A percentile compares a stretch with the other conserved stretches of the same genome.
These are phyloP conservation scores for Macadamia tetraphylla DNA, from an alignment of 164 flowering plant genomes.

Conservation along the genomic window DNA sequence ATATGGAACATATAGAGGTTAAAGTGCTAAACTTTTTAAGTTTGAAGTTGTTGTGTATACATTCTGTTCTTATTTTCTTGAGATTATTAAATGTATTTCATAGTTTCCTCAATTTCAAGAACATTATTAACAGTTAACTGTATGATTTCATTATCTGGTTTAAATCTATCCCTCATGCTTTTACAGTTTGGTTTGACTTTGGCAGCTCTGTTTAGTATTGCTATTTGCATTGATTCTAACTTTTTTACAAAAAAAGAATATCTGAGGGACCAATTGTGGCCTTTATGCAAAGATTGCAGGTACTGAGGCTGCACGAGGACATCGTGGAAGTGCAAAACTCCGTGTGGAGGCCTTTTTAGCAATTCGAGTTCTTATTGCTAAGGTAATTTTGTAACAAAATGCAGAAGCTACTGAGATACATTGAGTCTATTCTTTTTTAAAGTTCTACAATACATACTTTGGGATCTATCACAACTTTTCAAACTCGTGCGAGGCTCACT, in stretches of 20 bases:
- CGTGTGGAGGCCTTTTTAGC: constrained; percentile 79
- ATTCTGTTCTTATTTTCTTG: no score
- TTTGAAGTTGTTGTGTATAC: no score
- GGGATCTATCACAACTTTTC: no score
- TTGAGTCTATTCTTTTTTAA: neutral
- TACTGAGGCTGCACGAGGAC: constrained; percentile 78
- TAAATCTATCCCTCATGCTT: no score
- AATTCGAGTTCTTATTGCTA: constrained; percentile 73
- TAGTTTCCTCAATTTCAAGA: no score
- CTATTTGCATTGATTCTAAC: neutral
- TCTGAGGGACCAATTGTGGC: constrained; percentile 4
- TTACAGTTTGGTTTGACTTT: no score
- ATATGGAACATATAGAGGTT: no score
- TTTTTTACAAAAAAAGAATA: neutral
- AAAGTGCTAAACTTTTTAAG: no score
- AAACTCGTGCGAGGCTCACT: no score
- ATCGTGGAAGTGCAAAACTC: constrained; percentile 70
- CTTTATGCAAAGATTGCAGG: constrained; percentile 67
- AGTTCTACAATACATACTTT: no score
- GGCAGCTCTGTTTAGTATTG: neutral
- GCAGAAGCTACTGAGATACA: neutral
- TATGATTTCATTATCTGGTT: neutral
- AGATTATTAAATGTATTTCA: no score
- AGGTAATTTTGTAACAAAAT: constrained; percentile 39
- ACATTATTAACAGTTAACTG: neutral